Conservation (phyloP, 257 asterid species). For the Forsythia suspensa region DNA sequence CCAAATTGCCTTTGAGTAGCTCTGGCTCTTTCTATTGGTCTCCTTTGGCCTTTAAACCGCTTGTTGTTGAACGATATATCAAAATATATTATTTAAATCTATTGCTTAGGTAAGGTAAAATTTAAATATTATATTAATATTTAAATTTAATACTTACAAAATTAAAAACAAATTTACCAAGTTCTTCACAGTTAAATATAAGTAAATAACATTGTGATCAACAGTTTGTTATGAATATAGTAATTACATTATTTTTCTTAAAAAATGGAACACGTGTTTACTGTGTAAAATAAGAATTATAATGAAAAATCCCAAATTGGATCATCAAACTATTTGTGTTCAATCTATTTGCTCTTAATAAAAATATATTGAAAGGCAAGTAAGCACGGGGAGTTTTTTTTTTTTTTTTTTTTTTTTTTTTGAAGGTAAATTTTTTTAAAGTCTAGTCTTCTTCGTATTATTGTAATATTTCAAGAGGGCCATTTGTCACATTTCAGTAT, state of each 20-base stretch:
- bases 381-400: not conserved
- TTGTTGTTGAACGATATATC: not conserved
- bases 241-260: too few species aligned
- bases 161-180: too few species aligned
- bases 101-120: not conserved
- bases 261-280: not conserved
- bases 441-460: not conserved
- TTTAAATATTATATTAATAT: too few species aligned
- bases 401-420: not conserved
- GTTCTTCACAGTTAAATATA: too few species aligned
- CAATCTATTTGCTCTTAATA: not conserved
- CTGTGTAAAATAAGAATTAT: not conserved
- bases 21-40: not conserved
- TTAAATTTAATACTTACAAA: too few species aligned
- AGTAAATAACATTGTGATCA: too few species aligned
- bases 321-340: not conserved
- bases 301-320: not conserved
- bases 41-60: not conserved
- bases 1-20: conserved; percentile 48
- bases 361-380: not conserved
- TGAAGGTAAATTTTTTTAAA: not conserved
- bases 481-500: too few species aligned
- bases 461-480: not conserved
- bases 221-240: too few species aligned
- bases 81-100: not conserved